These are phyloP conservation scores for Tulasnella calospora DNA, from an alignment of 768 basidiomycete genomes.

Conservation along the genomic window DNA sequence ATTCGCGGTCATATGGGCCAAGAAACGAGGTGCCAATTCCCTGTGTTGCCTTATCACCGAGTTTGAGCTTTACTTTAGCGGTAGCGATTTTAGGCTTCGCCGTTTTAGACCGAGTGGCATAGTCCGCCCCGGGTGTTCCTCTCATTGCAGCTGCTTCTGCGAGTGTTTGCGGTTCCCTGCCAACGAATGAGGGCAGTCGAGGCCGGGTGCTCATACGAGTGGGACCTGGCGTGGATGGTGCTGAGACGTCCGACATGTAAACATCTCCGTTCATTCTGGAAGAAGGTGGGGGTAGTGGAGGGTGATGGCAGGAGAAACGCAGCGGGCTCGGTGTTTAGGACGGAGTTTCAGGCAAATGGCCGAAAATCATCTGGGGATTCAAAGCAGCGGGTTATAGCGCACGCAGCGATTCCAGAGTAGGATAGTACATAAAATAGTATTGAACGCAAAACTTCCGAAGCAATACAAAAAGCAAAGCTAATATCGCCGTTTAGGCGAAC, in stretches of 20 bases:
- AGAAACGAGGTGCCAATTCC: constrained; percentile 84
- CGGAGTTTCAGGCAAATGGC: not conserved
- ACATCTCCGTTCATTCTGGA: not conserved
- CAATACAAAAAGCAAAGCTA: not conserved
- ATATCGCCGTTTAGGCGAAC: constrained; percentile 25
- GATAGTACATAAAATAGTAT: constrained; percentile 12
- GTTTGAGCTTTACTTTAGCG: constrained; percentile 82
- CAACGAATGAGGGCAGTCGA: constrained; percentile 18
- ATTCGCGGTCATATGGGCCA: constrained; percentile 86
- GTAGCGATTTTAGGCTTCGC: constrained; percentile 40
- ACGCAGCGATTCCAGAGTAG: not conserved
- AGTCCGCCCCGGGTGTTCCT: not conserved
- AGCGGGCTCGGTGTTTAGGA: not conserved
- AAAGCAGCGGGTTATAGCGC: not conserved
- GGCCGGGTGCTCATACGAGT: constrained; percentile 25
- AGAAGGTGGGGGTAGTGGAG: not conserved
- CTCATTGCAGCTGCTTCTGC: constrained; percentile 17
- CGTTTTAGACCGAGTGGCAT: constrained; percentile 35
- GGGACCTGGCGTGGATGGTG: not conserved
- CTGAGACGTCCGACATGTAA: not conserved
- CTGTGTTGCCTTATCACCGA: constrained; percentile 77
- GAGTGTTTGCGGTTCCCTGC: constrained; percentile 21
- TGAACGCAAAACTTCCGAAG: not conserved
- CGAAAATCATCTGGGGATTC: not conserved
- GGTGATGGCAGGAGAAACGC: not conserved